Percentiles rank a stretch among this genome's conserved stretches.
Evolutionary conservation across 2,329 filamentous ascomycete genomes (phyloP).

Genomic region (Fusarium devonianum): DNA sequence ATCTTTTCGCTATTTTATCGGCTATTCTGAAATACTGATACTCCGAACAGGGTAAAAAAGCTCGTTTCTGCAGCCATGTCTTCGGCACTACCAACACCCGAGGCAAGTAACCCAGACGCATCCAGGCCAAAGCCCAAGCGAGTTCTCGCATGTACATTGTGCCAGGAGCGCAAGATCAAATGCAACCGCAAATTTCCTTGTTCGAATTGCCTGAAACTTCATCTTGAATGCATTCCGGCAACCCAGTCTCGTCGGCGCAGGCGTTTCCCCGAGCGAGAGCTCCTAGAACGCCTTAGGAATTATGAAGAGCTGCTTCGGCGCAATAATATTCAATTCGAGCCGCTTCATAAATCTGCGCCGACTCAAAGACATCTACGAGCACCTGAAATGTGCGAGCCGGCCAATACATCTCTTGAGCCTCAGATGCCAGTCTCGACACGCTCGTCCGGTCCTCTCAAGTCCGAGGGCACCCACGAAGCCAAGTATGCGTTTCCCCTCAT

Average conservation of each 20-base stretch:
- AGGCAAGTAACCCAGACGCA: not conserved
- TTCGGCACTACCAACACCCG: too few relatives aligned
- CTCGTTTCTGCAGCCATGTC: conserved; percentile 6
- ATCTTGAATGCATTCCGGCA: conserved; percentile 54
- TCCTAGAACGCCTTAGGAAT: conserved; percentile 62
- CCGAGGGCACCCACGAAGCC: conserved; percentile 14
- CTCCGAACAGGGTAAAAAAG: too few relatives aligned
- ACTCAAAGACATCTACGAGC: too few relatives aligned
- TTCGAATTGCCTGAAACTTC: conserved; percentile 57
- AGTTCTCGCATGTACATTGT: conserved; percentile 61
- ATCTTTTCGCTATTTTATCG: too few relatives aligned
- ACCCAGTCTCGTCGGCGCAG: conserved; percentile 45
- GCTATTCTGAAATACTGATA: too few relatives aligned
- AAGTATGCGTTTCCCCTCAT: conserved; percentile 14
- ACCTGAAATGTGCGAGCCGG: too few relatives aligned
- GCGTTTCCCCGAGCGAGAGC: conserved; percentile 63
- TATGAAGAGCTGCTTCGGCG: conserved; percentile 65
- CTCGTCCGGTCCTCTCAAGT: too few relatives aligned
- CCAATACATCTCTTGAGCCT: too few relatives aligned
- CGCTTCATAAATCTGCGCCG: conserved; percentile 47
- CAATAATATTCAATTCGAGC: conserved; percentile 63
- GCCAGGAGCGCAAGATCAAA: conserved; percentile 70
- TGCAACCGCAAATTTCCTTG: conserved; percentile 68
- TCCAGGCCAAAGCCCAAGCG: conserved; percentile 35
- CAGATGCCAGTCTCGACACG: too few relatives aligned